phyloP scores from a whole-genome alignment of 2,329 filamentous ascomycete species.

The Aspergillus sp. region DNA sequence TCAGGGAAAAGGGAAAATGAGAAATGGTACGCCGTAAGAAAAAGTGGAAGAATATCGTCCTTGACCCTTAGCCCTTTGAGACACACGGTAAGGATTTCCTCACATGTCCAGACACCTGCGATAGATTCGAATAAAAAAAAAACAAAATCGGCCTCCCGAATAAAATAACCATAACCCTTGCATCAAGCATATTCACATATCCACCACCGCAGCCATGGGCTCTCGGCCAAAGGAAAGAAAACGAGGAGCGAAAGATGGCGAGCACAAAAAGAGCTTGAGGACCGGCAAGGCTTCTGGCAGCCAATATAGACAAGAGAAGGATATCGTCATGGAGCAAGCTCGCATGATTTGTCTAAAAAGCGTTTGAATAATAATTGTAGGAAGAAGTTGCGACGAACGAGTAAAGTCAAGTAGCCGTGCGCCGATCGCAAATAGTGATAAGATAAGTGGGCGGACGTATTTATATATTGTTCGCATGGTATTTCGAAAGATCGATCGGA shows the following conservation, averaged over 20 bases:
- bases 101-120: constrained; percentile 21
- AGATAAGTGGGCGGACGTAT: neutral
- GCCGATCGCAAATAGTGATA: constrained; percentile 2
- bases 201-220: constrained; percentile 14
- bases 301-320: constrained; percentile 22
- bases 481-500: neutral
- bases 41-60: constrained; percentile 15
- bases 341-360: constrained; percentile 13
- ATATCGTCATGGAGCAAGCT: constrained; percentile 18
- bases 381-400: neutral
- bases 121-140: constrained; percentile 15
- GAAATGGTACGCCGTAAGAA: constrained; percentile 14
- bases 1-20: neutral
- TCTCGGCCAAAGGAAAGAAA: constrained; percentile 4
- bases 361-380: neutral
- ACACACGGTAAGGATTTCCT: constrained; percentile 13
- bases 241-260: constrained; percentile 8
- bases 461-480: neutral
- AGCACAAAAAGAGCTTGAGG: constrained; percentile 9
- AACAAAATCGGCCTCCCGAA: constrained; percentile 14
- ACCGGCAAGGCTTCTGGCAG: constrained; percentile 14
- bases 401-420: neutral
- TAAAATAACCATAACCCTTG: constrained; percentile 20
- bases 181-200: constrained; percentile 21
- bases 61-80: constrained; percentile 14